phyloP scores from a whole-genome alignment of 768 basidiomycete species.

The Collybia sordida region DNA sequence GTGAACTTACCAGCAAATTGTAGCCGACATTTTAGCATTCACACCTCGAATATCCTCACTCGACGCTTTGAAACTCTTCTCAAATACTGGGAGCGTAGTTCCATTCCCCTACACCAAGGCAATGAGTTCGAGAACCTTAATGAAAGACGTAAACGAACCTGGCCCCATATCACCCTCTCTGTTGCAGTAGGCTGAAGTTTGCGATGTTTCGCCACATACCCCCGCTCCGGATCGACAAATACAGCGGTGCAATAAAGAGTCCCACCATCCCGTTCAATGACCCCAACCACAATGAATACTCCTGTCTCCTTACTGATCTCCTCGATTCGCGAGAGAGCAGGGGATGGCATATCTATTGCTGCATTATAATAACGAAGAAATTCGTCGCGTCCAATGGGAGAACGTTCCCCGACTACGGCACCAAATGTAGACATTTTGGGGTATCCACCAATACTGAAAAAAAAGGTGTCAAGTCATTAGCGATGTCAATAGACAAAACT shows the following conservation, averaged over 20 bases:
- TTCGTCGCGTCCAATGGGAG: constrained; percentile 54
- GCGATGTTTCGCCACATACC: constrained; percentile 60
- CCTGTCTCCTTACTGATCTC: constrained; percentile 43
- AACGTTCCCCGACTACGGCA: constrained; percentile 47
- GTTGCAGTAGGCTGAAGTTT: constrained; percentile 63
- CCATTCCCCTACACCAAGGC: constrained; percentile 33
- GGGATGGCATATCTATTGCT: constrained; percentile 58
- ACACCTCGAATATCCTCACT: constrained; percentile 14
- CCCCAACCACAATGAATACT: constrained; percentile 59
- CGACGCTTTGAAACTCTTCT: constrained; percentile 32
- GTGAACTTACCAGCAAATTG: constrained; percentile 54
- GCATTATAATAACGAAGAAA: constrained; percentile 52
- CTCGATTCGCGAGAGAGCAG: constrained; percentile 46
- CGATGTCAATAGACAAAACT: background rate
- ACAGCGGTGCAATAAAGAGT: constrained; percentile 63
- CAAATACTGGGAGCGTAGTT: constrained; percentile 49
- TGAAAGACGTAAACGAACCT: constrained; percentile 19
- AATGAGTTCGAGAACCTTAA: no score
- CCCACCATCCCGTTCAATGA: constrained; percentile 58
- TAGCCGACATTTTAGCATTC: constrained; percentile 48
- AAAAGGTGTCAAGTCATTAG: background rate
- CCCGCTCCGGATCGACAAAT: constrained; percentile 52
- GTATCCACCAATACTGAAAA: constrained; percentile 44
- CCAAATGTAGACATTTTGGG: constrained; percentile 59
- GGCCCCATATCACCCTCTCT: constrained; percentile 65